Evolutionary conservation across 192 early-diverging fungal genomes (phyloP), one percentile per base, ranked within the genome.

Genomic region (Entrophospora sp.): DNA sequence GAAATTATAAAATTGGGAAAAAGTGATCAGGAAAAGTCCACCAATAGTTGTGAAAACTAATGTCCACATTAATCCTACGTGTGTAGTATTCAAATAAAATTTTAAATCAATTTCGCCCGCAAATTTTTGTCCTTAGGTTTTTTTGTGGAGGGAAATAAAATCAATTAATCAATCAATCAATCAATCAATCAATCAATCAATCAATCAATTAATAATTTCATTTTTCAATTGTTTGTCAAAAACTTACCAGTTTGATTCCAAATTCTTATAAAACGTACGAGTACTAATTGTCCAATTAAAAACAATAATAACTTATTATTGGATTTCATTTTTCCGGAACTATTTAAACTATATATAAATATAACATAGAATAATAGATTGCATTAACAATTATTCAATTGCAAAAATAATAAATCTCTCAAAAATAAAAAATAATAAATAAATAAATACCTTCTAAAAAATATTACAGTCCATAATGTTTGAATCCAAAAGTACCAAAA

Each of bases 401-500:
- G n/a, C n/a, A n/a, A n/a, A n/a, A n/a, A n/a, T n/a, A n/a, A n/a
- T n/a, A n/a, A n/a, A n/a, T n/a, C n/a, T n/a, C n/a, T n/a, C n/a
- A n/a, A n/a, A n/a, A n/a, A n/a, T n/a, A n/a, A n/a, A n/a, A n/a
- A n/a, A n/a, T n/a, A n/a, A n/a, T n/a, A n/a, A n/a, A 22, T 45
- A 1, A 75, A 51, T 27, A 71, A 71, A 22, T 74, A 81, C 64
- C 77, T 81, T 16, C 71, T 68, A 16, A 76, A 5, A 1, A 65
- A 61, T 12, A 75, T 75, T 28, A 82, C 61, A 2, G 73, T 62
- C 66, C 82, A 78, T 63, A 81, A 71, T 2, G 85, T 88, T 55
- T 86, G 84, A n/a, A 76, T 71, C 75, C 83, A 83, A 69, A 81
- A 89, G 67, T 84, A 85, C 87, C 87, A 91, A 61, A 83, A 85